Evolutionary conservation across 140 eudicot genomes (phyloP).

Genomic region (Cichorium intybus): DNA sequence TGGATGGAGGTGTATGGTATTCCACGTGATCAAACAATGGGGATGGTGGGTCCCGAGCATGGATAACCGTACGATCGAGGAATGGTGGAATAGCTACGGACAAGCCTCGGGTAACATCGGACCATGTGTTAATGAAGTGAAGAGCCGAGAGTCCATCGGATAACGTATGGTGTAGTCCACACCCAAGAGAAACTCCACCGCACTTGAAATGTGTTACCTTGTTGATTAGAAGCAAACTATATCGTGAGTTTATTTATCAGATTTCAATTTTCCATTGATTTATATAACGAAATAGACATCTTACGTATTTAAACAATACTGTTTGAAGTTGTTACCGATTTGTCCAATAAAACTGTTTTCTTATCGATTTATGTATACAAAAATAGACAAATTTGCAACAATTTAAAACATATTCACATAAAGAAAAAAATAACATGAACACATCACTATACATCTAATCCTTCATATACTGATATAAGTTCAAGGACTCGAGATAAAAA

Average conservation of each 20-base stretch:
- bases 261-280: too few species aligned
- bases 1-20: conserved; percentile 37
- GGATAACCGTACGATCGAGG: conserved; percentile 43
- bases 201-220: conserved; percentile 51
- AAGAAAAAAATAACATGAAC: too few species aligned
- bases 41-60: conserved; percentile 28
- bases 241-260: not conserved
- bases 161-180: conserved; percentile 37
- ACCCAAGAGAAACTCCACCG: conserved; percentile 45
- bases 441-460: too few species aligned
- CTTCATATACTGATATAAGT: too few species aligned
- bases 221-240: not conserved
- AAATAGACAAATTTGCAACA: too few species aligned
- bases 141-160: conserved; percentile 42
- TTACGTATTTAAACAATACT: too few species aligned
- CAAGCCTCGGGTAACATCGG: conserved; percentile 40
- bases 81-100: conserved; percentile 35
- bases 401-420: too few species aligned
- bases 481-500: too few species aligned
- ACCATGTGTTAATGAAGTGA: conserved; percentile 51
- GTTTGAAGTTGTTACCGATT: too few species aligned
- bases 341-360: too few species aligned
- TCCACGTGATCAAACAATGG: conserved; percentile 38
- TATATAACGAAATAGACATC: too few species aligned
- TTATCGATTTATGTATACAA: too few species aligned